These are phyloP conservation scores for Spinacia oleracea DNA, from an alignment of 179 eudicot genomes.

Conservation along the genomic window DNA sequence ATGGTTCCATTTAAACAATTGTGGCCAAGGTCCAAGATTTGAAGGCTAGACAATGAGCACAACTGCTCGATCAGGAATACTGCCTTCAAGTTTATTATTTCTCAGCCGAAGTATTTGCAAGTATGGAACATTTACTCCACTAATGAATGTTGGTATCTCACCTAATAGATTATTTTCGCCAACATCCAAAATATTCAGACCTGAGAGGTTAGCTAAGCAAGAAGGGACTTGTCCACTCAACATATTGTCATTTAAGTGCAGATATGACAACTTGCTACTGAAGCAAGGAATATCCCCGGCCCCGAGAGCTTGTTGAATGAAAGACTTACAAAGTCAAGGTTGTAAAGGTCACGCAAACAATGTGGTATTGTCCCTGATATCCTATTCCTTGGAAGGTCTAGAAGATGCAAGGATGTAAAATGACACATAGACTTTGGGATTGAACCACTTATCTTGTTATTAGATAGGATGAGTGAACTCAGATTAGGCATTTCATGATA, in stretches of 20 bases:
- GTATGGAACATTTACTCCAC: not conserved
- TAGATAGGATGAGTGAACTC: not conserved
- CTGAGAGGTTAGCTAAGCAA: not conserved
- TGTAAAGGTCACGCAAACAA: not conserved
- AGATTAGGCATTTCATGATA: not conserved
- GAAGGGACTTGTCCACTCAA: constrained; percentile 18
- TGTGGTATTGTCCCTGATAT: constrained; percentile 12
- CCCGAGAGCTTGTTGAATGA: no score
- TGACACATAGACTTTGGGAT: constrained; percentile 19
- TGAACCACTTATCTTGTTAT: constrained; percentile 9
- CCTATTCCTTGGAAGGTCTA: constrained; percentile 14
- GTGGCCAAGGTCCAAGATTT: constrained; percentile 18
- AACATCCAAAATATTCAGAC: not conserved
- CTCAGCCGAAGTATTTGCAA: constrained; percentile 13
- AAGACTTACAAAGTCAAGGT: no score
- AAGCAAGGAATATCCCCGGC: no score
- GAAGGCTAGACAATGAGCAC: constrained; percentile 15
- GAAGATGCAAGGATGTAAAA: not conserved
- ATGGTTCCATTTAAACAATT: constrained; percentile 12
- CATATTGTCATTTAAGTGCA: constrained; percentile 18
- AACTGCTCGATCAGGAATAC: constrained; percentile 8
- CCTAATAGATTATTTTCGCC: constrained; percentile 16
- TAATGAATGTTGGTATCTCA: not conserved
- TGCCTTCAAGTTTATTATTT: constrained; percentile 14
- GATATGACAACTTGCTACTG: not conserved